These are phyloP conservation scores for Entonaema liquescens DNA, from an alignment of 495 filamentous ascomycete genomes.

Conservation along the genomic window DNA sequence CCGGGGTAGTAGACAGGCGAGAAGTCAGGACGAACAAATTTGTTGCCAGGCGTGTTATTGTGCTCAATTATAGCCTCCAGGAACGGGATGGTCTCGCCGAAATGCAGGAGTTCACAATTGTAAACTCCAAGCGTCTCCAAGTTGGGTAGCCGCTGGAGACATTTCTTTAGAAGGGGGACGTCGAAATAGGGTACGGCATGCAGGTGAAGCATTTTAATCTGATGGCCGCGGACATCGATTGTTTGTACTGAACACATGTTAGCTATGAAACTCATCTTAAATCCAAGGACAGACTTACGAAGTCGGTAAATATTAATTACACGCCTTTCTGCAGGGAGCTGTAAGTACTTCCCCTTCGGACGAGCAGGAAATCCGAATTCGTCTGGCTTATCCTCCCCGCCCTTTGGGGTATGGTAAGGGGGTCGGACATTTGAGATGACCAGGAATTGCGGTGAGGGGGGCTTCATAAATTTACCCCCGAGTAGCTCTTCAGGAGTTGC, in stretches of 20 bases:
- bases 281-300: constrained; percentile 1
- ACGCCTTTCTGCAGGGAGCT: neutral
- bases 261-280: neutral
- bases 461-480: neutral
- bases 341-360: neutral
- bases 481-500: neutral
- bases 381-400: neutral
- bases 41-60: neutral
- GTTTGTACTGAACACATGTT: constrained; percentile 24
- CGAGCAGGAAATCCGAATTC: constrained; percentile 5
- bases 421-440: constrained; percentile 12
- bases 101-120: constrained; percentile 41
- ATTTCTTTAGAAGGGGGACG: constrained; percentile 10
- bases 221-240: constrained; percentile 16
- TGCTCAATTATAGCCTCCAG: constrained; percentile 15
- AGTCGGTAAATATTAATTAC: neutral
- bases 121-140: constrained; percentile 35
- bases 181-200: constrained; percentile 23
- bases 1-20: constrained; percentile 37
- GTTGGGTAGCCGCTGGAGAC: constrained; percentile 22
- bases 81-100: constrained; percentile 22
- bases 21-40: constrained; percentile 24
- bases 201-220: constrained; percentile 29
- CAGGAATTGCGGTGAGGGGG: neutral
- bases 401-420: neutral